Evolutionary conservation across 805 yeast genomes (phyloP), one percentile per base, ranked within the genome.

Genomic region (Teunomyces atbi): DNA sequence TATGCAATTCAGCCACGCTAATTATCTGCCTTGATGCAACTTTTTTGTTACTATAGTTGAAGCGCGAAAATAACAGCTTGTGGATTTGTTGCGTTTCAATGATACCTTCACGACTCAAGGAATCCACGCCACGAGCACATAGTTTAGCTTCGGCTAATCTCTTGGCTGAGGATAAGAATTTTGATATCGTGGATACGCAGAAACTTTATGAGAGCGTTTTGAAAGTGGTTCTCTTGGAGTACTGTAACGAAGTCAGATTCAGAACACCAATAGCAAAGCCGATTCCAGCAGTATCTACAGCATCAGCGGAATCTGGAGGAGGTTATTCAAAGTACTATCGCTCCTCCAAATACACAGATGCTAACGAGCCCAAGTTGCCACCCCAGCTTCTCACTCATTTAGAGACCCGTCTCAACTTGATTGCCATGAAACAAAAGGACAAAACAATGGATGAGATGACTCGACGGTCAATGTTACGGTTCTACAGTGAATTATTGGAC

Each of bases 221-320:
- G 39, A 81, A 82, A 54, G 62, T 82, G 5, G 59, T 84, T 2
- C 61, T 86, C 10, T 59, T 86, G 15, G 84, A 81, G 41, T 83
- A 85, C 55, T 66, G 78, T 45, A 79, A 76, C 47, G 89, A 83
- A 60, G 87, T 87, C 2, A 63, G 89, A 30, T 84, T 83, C 64
- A 63, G 74, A 43, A 70, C 66, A 12, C 68, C 68, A 20, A 41
- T 59, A 2, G 29, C 37, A 13, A 47, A 27, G 18, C 42, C 34
- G 20, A 32, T 44, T 2, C 28, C 29, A 5, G 36, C 42, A 18
- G 5, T 26, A 27, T 32, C 29, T 38, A 15, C 28, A 16, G 27
- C 38, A 10, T 15, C 43, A n/a, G 27, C 36, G 26, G 35, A 28
- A 13, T 40, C 46, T 13, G 23, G 27, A 12, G 19, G 39, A 5